Base-by-base conservation (phyloP, 129 eudicot species). In the Tanacetum coccineum region DNA sequence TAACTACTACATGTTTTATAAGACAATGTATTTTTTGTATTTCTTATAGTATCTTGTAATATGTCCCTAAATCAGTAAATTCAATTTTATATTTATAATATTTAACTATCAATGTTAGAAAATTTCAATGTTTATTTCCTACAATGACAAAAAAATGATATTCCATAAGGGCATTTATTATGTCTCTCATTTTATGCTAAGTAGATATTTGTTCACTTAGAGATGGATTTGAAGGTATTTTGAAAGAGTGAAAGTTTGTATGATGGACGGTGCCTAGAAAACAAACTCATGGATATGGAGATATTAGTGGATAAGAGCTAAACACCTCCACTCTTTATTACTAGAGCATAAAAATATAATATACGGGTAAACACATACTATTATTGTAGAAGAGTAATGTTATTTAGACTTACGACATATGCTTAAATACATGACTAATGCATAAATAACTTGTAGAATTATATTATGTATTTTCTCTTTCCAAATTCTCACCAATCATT, bases 161-260 rank as follows among this genome's bases (percentile, higher is more conserved):
- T 13, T 12, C n/a, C n/a, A n/a, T 25, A 12, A 13, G 13, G 63
- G 7, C 36, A 32, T 17, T 36, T 61, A 13, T 18, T 18, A 20
- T 46, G 6, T 22, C 17, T 32, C 62, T 12, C 15, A 63, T 10
- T 15, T 64, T 44, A 51, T 45, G 66, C 45, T 64, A 30, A 39
- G 72, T 54, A 44, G 78, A 74, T 65, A 64, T 74, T 64, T 73
- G 2, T 55, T 74, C 76, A 62, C 68, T 44, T 74, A 40, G 66
- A 65, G 66, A 74, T 57, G 66, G 48, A 13, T 54, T 64, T 39
- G 30, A 56, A 74, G 78, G 72, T 55, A 74, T 64, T 36, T 74
- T 74, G 66, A 57, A 55, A 55, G 72, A 54, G 48, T 40, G 21
- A 55, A 52, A 18, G 66, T 65, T 74, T 56, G 59, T 56, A 54